Evolutionary conservation across 495 filamentous ascomycete species (phyloP).

Genomic region (Xylaria sp.): DNA sequence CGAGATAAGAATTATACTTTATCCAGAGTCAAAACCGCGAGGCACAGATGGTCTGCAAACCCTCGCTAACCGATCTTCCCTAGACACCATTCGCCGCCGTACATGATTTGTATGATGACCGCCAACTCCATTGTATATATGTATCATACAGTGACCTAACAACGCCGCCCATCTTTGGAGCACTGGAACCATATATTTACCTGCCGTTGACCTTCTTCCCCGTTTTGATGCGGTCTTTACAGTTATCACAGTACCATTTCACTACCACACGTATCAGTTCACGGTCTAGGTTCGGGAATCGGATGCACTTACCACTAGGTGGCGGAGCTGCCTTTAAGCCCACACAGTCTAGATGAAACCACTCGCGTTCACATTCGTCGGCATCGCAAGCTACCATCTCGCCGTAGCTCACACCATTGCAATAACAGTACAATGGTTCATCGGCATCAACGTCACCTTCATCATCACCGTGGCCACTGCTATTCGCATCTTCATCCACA

Average conservation of each 20-base stretch:
- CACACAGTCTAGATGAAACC: slow-evolving; percentile 96
- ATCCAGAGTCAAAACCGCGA: slow-evolving; percentile 15
- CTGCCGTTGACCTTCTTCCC: slow-evolving; percentile 49
- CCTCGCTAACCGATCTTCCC: slow-evolving; percentile 17
- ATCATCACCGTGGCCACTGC: slow-evolving; percentile 46
- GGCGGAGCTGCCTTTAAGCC: slow-evolving; percentile 85
- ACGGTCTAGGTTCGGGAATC: background rate
- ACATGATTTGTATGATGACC: slow-evolving; percentile 18
- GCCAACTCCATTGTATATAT: slow-evolving; percentile 27
- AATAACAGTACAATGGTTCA: slow-evolving; percentile 92
- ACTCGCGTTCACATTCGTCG: slow-evolving; percentile 84
- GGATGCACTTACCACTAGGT: slow-evolving; percentile 73
- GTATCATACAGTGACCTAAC: slow-evolving; percentile 18
- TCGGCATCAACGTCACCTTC: slow-evolving; percentile 75
- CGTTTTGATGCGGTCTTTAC: slow-evolving; percentile 72
- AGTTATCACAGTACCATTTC: slow-evolving; percentile 92
- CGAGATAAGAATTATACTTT: slow-evolving; percentile 12
- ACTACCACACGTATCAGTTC: slow-evolving; percentile 54
- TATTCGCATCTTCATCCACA: slow-evolving; percentile 47
- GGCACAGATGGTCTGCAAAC: slow-evolving; percentile 12
- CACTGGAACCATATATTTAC: slow-evolving; percentile 30
- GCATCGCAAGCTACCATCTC: slow-evolving; percentile 99
- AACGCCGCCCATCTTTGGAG: slow-evolving; percentile 6
- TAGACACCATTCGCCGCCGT: slow-evolving; percentile 29
- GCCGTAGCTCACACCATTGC: slow-evolving; percentile 90